phyloP scores from a whole-genome alignment of 495 filamentous ascomycete genomes.

The Xylaria curta region DNA sequence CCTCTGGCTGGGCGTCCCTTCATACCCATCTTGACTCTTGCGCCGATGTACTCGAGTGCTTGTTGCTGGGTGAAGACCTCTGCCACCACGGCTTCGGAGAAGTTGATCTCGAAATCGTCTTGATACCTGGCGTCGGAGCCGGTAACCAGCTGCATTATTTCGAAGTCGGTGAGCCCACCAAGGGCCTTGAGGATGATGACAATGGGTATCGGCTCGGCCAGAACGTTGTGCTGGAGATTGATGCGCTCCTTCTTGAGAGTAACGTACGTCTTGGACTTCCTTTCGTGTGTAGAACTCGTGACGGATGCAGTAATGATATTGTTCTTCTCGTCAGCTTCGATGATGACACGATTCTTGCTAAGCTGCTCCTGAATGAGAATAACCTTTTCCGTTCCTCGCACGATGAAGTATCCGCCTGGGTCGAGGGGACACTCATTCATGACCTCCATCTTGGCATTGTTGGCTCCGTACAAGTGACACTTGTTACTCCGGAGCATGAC shows the following conservation, averaged over 20 bases:
- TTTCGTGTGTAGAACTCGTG: slow-evolving; percentile 96
- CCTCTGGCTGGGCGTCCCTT: slow-evolving; percentile 55
- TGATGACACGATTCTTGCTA: slow-evolving; percentile 98
- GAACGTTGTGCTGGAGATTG: slow-evolving; percentile 87
- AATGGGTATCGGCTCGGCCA: slow-evolving; percentile 91
- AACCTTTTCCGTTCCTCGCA: slow-evolving; percentile 89
- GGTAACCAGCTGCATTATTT: slow-evolving; percentile 87
- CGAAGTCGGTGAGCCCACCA: slow-evolving; percentile 90
- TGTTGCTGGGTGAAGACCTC: slow-evolving; percentile 91
- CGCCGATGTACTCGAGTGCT: slow-evolving; percentile 88
- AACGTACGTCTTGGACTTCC: slow-evolving; percentile 97
- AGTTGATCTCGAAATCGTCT: slow-evolving; percentile 91
- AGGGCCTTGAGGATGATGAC: slow-evolving; percentile 91
- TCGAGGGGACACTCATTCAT: slow-evolving; percentile 95
- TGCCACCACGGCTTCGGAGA: slow-evolving; percentile 84
- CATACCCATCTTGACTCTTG: slow-evolving; percentile 81
- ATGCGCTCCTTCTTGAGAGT: slow-evolving; percentile 89
- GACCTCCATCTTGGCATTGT: slow-evolving; percentile 80
- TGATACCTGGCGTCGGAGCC: slow-evolving; percentile 86
- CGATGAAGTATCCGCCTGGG: slow-evolving; percentile 95
- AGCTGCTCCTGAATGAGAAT: slow-evolving; percentile 97
- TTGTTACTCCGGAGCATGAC: slow-evolving; percentile 97
- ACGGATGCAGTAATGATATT: slow-evolving; percentile 93
- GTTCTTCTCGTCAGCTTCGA: slow-evolving; percentile 89
- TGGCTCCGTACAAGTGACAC: slow-evolving; percentile 81